Evolutionary conservation across 2,329 filamentous ascomycete species (phyloP).

Genomic region (Fusarium gaditjirri): DNA sequence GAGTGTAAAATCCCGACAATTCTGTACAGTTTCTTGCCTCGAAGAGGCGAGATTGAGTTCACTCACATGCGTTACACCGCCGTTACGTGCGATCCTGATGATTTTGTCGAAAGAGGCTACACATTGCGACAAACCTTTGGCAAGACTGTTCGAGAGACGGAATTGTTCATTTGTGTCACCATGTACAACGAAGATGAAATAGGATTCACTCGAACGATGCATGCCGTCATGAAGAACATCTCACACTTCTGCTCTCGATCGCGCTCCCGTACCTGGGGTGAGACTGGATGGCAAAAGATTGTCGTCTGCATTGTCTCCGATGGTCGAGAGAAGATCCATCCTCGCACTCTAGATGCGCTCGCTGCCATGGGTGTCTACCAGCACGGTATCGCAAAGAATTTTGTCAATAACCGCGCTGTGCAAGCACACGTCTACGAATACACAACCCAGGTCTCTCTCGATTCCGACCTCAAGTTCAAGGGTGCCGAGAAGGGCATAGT

Average conservation of each 20-base stretch:
- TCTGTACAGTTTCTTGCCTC: constrained; percentile 93
- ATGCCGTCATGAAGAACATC: constrained; percentile 98
- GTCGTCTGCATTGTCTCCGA: constrained; percentile 97
- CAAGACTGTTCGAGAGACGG: constrained; percentile 84
- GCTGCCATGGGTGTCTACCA: constrained; percentile 99
- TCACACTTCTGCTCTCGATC: constrained; percentile 93
- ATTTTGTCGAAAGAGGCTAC: constrained; percentile 89
- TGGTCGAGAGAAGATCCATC: constrained; percentile 89
- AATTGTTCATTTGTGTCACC: constrained; percentile 95
- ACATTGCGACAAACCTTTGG: constrained; percentile 93
- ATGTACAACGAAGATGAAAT: constrained; percentile 99
- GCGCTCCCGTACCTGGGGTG: constrained; percentile 95
- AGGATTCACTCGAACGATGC: constrained; percentile 96
- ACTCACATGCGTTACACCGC: constrained; percentile 99
- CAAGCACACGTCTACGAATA: constrained; percentile 99
- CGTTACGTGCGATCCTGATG: constrained; percentile 96
- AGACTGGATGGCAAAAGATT: constrained; percentile 98
- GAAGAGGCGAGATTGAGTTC: constrained; percentile 93
- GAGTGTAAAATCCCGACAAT: constrained; percentile 99
- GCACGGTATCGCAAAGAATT: constrained; percentile 97
- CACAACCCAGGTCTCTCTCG: constrained; percentile 96
- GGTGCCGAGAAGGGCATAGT: constrained; percentile 99
- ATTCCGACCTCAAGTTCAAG: constrained; percentile 97
- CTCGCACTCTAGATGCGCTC: constrained; percentile 89
- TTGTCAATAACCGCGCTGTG: constrained; percentile 94